Evolutionary conservation across 768 basidiomycete species (phyloP), one percentile per base, ranked within the genome.

Genomic region (Mycena vitilis): DNA sequence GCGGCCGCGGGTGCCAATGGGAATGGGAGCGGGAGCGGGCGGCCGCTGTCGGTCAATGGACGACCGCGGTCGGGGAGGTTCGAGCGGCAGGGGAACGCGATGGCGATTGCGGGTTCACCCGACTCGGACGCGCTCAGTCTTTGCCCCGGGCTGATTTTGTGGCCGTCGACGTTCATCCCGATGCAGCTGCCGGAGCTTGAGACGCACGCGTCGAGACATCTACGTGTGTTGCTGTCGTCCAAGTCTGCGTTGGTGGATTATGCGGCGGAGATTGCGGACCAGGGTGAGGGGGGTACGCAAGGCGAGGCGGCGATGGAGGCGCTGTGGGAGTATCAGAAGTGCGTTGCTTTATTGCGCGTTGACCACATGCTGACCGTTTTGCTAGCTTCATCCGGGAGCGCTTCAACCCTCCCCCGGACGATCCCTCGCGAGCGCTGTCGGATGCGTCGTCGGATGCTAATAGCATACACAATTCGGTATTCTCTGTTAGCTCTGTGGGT

Each of bases 61-160:
- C 48, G 49, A 34, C 25, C 48, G 10, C 4, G 40, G 10, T 23
- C 38, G 4, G 49, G 38, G 38, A 58, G 44, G 23, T 34, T 37
- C 20, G 59, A 40, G 38, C 42, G 12, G 13, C 44, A 49, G 44
- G 47, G 36, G 58, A 51, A 15, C 7, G n/a, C 36, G 37, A 44
- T 11, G 30, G 13, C 48, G 42, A 18, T 20, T 5, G 49, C 30
- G 30, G 30, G 30, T 2, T 3, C 49, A n/a, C 48, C 45, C 30
- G 48, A 36, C 13, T 65, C 60, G 15, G 44, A 56, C 23, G 68
- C 73, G 25, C 68, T 78, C 0, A 72, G 81, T 18, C 83, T 85
- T 60, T 86, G 84, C 4, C 80, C 84, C 3, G 87, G 87, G 2
- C 75, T 87, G 20, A 70, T 88, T 38, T 70, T 86, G 37, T 82